A percentile compares a stretch with the other conserved stretches of the same genome.
These are phyloP conservation scores for Pichia norvegensis DNA, from an alignment of 1,139 yeast species.

Conservation along the genomic window DNA sequence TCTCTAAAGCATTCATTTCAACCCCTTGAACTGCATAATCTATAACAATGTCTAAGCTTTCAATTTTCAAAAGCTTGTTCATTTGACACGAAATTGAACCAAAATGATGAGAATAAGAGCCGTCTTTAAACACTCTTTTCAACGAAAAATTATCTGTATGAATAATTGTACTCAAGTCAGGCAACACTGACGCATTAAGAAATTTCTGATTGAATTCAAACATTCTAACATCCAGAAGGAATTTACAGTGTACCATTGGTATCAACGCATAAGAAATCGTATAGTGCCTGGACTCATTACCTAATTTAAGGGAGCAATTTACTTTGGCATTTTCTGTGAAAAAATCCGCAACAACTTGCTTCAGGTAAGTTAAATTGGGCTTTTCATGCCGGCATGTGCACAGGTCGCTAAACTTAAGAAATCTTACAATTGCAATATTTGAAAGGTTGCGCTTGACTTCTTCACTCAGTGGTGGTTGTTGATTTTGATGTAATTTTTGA, in stretches of 20 bases:
- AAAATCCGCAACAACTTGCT: conserved; percentile 37
- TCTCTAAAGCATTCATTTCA: conserved; percentile 33
- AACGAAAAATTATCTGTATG: conserved; percentile 51
- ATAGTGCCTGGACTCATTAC: conserved; percentile 45
- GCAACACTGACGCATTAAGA: conserved; percentile 56
- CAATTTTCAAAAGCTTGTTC: conserved; percentile 56
- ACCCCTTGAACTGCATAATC: conserved; percentile 34
- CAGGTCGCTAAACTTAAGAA: conserved; percentile 22
- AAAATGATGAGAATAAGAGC: conserved; percentile 53
- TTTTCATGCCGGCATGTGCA: conserved; percentile 14
- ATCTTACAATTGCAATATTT: conserved; percentile 23
- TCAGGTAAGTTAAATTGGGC: conserved; percentile 34
- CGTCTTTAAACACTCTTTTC: conserved; percentile 56
- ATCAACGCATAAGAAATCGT: conserved; percentile 59
- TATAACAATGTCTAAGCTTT: conserved; percentile 58
- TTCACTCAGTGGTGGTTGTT: conserved; percentile 12
- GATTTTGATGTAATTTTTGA: not conserved
- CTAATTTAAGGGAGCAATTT: conserved; percentile 37
- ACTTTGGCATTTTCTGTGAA: conserved; percentile 43
- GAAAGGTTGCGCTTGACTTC: conserved; percentile 24
- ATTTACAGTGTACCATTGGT: conserved; percentile 32
- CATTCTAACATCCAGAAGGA: conserved; percentile 51
- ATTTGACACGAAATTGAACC: conserved; percentile 56
- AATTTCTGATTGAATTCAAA: conserved; percentile 57
- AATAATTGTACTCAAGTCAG: conserved; percentile 57